Evolutionary conservation across 2,329 filamentous ascomycete species (phyloP), one percentile per base, ranked within the genome.

Genomic region (Elsinoe batatas): DNA sequence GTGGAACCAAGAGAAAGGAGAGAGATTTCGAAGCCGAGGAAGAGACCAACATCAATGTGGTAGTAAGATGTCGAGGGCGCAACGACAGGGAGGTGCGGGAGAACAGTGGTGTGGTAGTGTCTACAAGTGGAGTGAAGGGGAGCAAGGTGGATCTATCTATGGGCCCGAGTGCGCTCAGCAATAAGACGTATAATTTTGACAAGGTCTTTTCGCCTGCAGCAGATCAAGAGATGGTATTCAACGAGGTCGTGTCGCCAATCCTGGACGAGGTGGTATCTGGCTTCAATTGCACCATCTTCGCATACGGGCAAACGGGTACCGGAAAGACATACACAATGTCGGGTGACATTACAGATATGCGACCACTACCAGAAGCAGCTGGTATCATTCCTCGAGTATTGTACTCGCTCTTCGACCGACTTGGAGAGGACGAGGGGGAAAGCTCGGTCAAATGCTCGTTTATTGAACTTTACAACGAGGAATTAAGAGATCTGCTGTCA

Each of bases 301-400:
- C 93, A 33, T 98, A 98, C 69, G 93, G 93, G 22, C 93, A 98
- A 70, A 98, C 93, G 0, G 93, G 93, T 43, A 98, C 93, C 0
- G 93, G 93, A 64, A 98, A 98, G 71, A 98, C 93, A 12, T 98
- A 98, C 71, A 98, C 93, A 20, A 98, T 98, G 93, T 95, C 91
- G 0, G 93, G 93, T 56, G 91, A 98, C 69, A 96, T 98, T 82
- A 88, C 81, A 12, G 88, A 96, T 63, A 88, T 90, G 36, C 89
- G 91, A 1, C 83, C 95, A 58, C 77, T 95, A 12, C 91, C 91
- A 1, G 93, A 97, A 67, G 85, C 84, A 37, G 93, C 94, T 26
- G 93, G 93, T 64, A 97, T 98, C 63, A 93, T 98, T 59, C 94
- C 94, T 20, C 85, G 94, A 49, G 89, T 91, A 0, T 76, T 98